Conservation (phyloP, 768 basidiomycete genomes). For the Mycena crocata region DNA sequence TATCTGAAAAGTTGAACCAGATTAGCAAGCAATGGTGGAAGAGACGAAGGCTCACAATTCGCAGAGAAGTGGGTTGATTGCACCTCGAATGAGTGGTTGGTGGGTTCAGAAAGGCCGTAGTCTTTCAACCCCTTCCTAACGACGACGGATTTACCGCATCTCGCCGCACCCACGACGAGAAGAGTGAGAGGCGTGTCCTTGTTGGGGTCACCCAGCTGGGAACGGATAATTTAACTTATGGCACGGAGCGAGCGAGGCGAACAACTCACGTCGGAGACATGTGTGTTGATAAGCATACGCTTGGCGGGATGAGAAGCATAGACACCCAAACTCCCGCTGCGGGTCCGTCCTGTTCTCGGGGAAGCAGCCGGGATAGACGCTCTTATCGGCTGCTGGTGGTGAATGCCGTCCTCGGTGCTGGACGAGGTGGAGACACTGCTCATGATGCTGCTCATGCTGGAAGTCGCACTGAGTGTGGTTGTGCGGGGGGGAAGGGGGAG, state of each 20-base stretch:
- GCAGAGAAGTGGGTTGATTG: slow-evolving; percentile 47
- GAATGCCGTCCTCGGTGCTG: slow-evolving; percentile 51
- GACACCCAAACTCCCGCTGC: slow-evolving; percentile 72
- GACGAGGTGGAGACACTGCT: slow-evolving; percentile 49
- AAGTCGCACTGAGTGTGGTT: slow-evolving; percentile 51
- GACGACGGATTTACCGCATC: slow-evolving; percentile 88
- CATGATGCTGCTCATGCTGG: slow-evolving; percentile 52
- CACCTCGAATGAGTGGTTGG: slow-evolving; percentile 46
- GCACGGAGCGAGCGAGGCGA: slow-evolving; percentile 9
- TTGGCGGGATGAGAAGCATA: slow-evolving; percentile 49
- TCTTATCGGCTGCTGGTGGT: slow-evolving; percentile 49
- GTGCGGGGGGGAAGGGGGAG: slow-evolving; percentile 72
- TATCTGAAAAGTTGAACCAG: slow-evolving; percentile 46
- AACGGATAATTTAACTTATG: slow-evolving; percentile 12
- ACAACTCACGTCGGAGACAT: slow-evolving; percentile 38
- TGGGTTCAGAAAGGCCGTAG: slow-evolving; percentile 63
- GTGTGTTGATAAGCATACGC: slow-evolving; percentile 52
- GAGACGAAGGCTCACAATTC: slow-evolving; percentile 48
- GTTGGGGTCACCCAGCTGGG: slow-evolving; percentile 28
- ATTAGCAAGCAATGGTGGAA: slow-evolving; percentile 34
- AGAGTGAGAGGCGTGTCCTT: slow-evolving; percentile 63
- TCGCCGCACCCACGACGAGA: slow-evolving; percentile 80
- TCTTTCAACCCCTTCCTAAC: slow-evolving; percentile 81
- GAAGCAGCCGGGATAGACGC: slow-evolving; percentile 45
- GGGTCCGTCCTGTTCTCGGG: slow-evolving; percentile 57